Conservation (phyloP, 1,139 yeast genomes). For the Debaryomycetaceae sp. region DNA sequence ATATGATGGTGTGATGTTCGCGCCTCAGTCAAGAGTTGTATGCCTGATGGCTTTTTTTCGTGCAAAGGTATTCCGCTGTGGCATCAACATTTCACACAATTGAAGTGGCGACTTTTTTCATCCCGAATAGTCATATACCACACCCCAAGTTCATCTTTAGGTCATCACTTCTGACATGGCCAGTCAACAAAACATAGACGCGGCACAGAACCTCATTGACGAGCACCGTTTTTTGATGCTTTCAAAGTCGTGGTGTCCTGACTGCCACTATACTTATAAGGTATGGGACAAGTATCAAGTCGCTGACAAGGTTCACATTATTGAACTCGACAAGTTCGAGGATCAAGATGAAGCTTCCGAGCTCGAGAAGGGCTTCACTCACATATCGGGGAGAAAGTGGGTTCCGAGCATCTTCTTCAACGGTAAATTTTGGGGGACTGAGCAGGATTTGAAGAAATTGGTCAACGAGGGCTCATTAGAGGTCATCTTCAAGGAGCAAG, state of each 20-base stretch:
- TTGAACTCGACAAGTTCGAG: slow-evolving; percentile 57
- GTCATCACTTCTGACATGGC: slow-evolving; percentile 9
- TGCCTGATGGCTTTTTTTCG: too few species aligned
- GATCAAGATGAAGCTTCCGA: slow-evolving; percentile 48
- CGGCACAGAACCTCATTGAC: slow-evolving; percentile 43
- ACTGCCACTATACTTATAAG: slow-evolving; percentile 58
- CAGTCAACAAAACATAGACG: slow-evolving; percentile 14
- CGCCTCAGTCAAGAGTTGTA: too few species aligned
- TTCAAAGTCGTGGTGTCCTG: slow-evolving; percentile 76
- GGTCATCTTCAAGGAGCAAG: slow-evolving; percentile 40
- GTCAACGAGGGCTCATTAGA: slow-evolving; percentile 41
- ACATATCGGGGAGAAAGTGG: slow-evolving; percentile 61
- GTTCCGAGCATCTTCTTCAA: slow-evolving; percentile 67
- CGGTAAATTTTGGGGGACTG: slow-evolving; percentile 61
- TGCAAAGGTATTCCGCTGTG: not conserved
- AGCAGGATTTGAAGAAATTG: slow-evolving; percentile 43
- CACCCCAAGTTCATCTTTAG: too few species aligned
- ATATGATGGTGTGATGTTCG: too few species aligned
- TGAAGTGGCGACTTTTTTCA: too few species aligned
- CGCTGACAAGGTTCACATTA: slow-evolving; percentile 41
- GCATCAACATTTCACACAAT: not conserved
- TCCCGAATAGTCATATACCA: not conserved
- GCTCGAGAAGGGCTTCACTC: slow-evolving; percentile 58
- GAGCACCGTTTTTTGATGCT: slow-evolving; percentile 50
- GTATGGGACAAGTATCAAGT: slow-evolving; percentile 52